Conservation (phyloP, 768 basidiomycete genomes). For the Coprinopsis sp. region DNA sequence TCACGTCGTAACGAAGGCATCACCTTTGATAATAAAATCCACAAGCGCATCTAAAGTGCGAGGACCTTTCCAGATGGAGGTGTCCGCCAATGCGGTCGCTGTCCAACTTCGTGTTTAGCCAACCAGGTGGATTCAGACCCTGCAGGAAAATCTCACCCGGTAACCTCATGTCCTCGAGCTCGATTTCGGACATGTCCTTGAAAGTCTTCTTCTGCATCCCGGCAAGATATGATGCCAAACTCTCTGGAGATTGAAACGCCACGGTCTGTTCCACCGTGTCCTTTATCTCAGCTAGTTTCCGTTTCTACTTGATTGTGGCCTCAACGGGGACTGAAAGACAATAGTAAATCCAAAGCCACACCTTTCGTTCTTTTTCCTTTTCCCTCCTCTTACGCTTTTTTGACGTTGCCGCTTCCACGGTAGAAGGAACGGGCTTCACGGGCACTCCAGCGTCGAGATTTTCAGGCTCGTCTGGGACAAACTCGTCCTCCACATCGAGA, state of each 20-base stretch:
- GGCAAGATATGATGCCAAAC: conserved; percentile 60
- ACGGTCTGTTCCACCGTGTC: conserved; percentile 39
- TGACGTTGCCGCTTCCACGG: conserved; percentile 18
- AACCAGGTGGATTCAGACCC: conserved; percentile 2
- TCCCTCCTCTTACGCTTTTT: conserved; percentile 74
- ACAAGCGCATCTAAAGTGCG: conserved; percentile 67
- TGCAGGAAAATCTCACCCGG: conserved; percentile 52
- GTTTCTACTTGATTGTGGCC: conserved; percentile 41
- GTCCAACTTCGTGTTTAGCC: conserved; percentile 27
- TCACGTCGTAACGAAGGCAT: conserved; percentile 13
- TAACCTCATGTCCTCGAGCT: conserved; percentile 75
- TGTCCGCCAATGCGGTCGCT: conserved; percentile 75
- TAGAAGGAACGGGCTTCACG: conserved; percentile 15
- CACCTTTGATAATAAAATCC: conserved; percentile 76
- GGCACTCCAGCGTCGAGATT: conserved; percentile 30
- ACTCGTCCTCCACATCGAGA: conserved; percentile 25
- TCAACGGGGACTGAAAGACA: neutral
- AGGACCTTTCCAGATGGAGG: conserved; percentile 64
- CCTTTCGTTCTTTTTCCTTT: conserved; percentile 68
- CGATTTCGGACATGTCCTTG: conserved; percentile 64
- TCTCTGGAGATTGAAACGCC: conserved; percentile 51
- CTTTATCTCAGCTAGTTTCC: conserved; percentile 48
- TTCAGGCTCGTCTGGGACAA: conserved; percentile 38
- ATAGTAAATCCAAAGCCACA: conserved; percentile 15
- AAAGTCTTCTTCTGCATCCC: conserved; percentile 67